These are phyloP conservation scores for Blastobotrys malaysiensis DNA, from an alignment of 1,139 yeast genomes.

Conservation along the genomic window DNA sequence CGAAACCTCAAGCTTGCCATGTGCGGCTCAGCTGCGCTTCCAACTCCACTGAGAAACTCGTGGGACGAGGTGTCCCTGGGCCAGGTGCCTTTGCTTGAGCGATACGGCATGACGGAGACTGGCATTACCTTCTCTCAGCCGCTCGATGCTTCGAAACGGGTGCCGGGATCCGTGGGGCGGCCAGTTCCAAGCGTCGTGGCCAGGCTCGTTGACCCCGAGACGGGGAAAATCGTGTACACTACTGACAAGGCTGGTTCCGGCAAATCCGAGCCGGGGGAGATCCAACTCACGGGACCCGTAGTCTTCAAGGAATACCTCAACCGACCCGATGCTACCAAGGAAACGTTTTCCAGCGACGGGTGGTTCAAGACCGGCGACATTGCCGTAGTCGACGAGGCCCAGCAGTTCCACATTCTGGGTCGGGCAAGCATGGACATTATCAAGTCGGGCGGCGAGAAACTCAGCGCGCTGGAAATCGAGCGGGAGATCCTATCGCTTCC, in stretches of 20 bases:
- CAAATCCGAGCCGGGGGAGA: slow-evolving; percentile 27
- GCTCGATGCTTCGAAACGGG: slow-evolving; percentile 22
- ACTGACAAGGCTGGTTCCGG: slow-evolving; percentile 16
- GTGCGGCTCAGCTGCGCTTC: slow-evolving; percentile 38
- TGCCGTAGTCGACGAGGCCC: slow-evolving; percentile 29
- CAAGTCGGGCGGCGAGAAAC: slow-evolving; percentile 36
- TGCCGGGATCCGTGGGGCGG: slow-evolving; percentile 33
- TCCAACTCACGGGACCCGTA: slow-evolving; percentile 32
- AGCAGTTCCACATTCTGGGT: slow-evolving; percentile 32
- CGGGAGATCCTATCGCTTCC: slow-evolving; percentile 33
- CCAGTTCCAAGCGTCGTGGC: slow-evolving; percentile 34
- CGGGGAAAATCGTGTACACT: slow-evolving; percentile 22
- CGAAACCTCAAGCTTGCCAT: slow-evolving; percentile 27
- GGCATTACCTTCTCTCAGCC: slow-evolving; percentile 37
- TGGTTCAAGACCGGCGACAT: slow-evolving; percentile 39
- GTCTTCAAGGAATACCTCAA: slow-evolving; percentile 34
- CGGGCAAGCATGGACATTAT: slow-evolving; percentile 37
- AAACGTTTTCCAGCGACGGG: slow-evolving; percentile 27
- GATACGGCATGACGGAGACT: slow-evolving; percentile 38
- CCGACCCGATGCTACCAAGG: slow-evolving; percentile 31
- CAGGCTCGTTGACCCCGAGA: slow-evolving; percentile 29
- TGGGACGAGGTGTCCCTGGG: slow-evolving; percentile 33
- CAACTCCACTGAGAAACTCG: slow-evolving; percentile 31
- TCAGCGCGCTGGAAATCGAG: slow-evolving; percentile 37
- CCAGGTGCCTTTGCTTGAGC: slow-evolving; percentile 31